Evolutionary conservation across 2,329 filamentous ascomycete genomes (phyloP).

Genomic region (Daldinia sp.): DNA sequence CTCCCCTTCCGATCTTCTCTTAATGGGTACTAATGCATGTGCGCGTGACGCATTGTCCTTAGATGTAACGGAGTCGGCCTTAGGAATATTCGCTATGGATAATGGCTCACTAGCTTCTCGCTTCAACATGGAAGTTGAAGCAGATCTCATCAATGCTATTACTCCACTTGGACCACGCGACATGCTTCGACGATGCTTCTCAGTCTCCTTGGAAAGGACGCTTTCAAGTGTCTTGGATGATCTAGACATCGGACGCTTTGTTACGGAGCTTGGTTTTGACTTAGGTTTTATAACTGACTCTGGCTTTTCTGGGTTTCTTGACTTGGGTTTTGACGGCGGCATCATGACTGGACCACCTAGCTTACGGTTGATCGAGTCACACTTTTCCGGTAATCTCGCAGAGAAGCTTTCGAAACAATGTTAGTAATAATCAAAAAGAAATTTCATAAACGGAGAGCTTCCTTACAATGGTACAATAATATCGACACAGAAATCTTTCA

Average conservation of each 20-base stretch:
- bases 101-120: slow-evolving; percentile 71
- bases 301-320: slow-evolving; percentile 57
- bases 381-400: slow-evolving; percentile 75
- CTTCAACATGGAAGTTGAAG: slow-evolving; percentile 73
- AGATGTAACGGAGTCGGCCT: slow-evolving; percentile 50
- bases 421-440: slow-evolving; percentile 46
- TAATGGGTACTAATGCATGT: slow-evolving; percentile 53
- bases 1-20: slow-evolving; percentile 60
- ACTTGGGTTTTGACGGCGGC: slow-evolving; percentile 60
- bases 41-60: slow-evolving; percentile 54
- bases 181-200: slow-evolving; percentile 63
- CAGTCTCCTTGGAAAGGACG: slow-evolving; percentile 64
- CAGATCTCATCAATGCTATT: slow-evolving; percentile 72
- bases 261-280: slow-evolving; percentile 60
- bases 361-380: slow-evolving; percentile 75
- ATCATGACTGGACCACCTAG: slow-evolving; percentile 74
- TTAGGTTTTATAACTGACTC: slow-evolving; percentile 55
- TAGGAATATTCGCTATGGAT: slow-evolving; percentile 59
- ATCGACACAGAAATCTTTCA: slow-evolving; percentile 81
- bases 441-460: slow-evolving; percentile 11
- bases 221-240: slow-evolving; percentile 65
- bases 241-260: slow-evolving; percentile 57
- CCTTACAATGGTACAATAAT: slow-evolving; percentile 80
- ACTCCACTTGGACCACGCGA: slow-evolving; percentile 65
- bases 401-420: slow-evolving; percentile 65